Conservation (phyloP, 352 stramenopile species). For the Stramenopiles sp. region DNA sequence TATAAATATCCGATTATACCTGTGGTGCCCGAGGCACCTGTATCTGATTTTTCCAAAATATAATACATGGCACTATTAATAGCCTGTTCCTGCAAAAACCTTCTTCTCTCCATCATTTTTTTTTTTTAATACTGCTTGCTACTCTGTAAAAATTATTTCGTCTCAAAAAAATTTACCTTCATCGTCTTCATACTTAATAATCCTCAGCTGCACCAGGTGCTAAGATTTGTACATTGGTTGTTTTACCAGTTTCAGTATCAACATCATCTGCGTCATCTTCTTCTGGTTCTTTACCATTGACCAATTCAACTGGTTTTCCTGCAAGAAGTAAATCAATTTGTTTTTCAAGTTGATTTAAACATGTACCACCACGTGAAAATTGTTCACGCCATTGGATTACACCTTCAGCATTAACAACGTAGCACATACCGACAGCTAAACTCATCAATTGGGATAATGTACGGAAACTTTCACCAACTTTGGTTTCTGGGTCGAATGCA, state of each 20-base stretch:
- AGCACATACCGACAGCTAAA: constrained; percentile 1
- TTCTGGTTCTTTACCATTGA: constrained; percentile 3
- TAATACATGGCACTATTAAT: no score
- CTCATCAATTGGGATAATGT: background rate
- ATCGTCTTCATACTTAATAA: no score
- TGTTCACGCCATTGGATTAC: background rate
- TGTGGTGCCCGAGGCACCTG: no score
- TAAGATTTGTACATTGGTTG: background rate
- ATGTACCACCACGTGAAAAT: background rate
- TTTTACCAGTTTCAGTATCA: background rate
- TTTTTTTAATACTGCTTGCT: no score
- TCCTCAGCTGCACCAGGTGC: background rate
- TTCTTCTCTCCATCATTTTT: no score
- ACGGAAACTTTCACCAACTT: background rate
- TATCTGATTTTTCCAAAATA: no score
- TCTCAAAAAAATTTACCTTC: no score
- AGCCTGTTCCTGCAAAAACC: no score
- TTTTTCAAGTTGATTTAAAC: background rate
- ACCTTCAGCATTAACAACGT: background rate
- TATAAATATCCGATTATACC: no score
- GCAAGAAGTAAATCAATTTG: background rate
- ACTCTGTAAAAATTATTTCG: no score
- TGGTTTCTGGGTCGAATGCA: background rate
- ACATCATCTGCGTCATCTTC: background rate
- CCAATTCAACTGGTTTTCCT: constrained; percentile 2